These are phyloP conservation scores for Lignosus rhinocerotis DNA, from an alignment of 1,284 basidiomycete species.

Conservation along the genomic window DNA sequence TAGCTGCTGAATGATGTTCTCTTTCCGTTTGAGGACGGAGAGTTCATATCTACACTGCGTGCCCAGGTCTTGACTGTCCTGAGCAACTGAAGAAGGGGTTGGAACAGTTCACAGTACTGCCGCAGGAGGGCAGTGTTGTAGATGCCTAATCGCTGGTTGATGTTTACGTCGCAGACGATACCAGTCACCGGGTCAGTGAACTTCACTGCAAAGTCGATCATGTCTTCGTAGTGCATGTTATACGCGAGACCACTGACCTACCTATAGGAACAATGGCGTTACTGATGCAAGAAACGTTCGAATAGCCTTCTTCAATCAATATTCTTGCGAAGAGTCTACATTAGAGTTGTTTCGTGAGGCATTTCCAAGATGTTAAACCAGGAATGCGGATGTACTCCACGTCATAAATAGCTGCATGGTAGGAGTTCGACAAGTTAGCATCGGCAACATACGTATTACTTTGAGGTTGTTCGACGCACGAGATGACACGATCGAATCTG, in stretches of 20 bases:
- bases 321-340: slow-evolving; percentile 25
- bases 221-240: neutral
- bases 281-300: slow-evolving; percentile 34
- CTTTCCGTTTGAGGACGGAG: slow-evolving; percentile 32
- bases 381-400: slow-evolving; percentile 7
- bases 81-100: slow-evolving; percentile 44
- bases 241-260: slow-evolving; percentile 24
- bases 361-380: neutral
- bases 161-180: slow-evolving; percentile 54
- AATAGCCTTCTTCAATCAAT: slow-evolving; percentile 40
- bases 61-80: slow-evolving; percentile 56
- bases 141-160: slow-evolving; percentile 58
- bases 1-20: slow-evolving; percentile 56
- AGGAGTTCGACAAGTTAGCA: neutral
- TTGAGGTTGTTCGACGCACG: no score
- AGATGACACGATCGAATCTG: no score
- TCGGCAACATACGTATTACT: neutral
- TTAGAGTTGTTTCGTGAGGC: neutral
- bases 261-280: slow-evolving; percentile 54
- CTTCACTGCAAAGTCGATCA: slow-evolving; percentile 42
- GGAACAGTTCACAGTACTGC: slow-evolving; percentile 46
- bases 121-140: slow-evolving; percentile 51
- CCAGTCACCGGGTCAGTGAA: slow-evolving; percentile 45
- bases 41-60: slow-evolving; percentile 48
- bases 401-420: slow-evolving; percentile 15